A percentile compares a stretch with the other conserved stretches of the same genome.
Evolutionary conservation across 306 rosid genomes (phyloP).

Genomic region (Pyrus pyrifolia): DNA sequence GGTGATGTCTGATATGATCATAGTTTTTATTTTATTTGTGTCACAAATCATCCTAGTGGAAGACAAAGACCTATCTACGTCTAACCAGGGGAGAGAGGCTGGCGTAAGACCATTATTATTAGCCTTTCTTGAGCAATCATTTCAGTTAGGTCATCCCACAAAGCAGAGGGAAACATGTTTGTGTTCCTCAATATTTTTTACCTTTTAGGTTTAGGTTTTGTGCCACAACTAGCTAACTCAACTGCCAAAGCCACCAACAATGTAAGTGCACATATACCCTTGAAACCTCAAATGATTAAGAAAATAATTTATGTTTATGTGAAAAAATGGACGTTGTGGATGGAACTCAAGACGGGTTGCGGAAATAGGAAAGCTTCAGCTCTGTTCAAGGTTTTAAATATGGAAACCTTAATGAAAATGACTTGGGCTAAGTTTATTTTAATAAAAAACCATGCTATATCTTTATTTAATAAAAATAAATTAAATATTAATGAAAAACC

Average conservation of each 20-base stretch:
- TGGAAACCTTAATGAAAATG: too few relatives aligned
- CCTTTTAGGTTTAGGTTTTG: background rate
- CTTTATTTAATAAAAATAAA: too few relatives aligned
- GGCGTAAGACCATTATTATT: background rate
- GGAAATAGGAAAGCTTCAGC: too few relatives aligned
- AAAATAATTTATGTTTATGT: too few relatives aligned
- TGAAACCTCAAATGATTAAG: too few relatives aligned
- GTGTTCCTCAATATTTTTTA: background rate
- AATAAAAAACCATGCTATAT: too few relatives aligned
- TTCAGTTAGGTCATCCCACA: constrained; percentile 36
- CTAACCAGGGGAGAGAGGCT: background rate
- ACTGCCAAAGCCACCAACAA: background rate
- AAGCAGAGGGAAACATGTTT: constrained; percentile 6
- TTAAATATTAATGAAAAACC: too few relatives aligned
- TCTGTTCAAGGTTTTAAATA: too few relatives aligned
- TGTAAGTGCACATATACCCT: background rate
- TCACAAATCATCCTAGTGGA: background rate
- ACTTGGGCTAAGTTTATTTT: too few relatives aligned
- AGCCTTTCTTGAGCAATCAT: constrained; percentile 13
- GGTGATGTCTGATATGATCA: too few relatives aligned
- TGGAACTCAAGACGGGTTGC: too few relatives aligned
- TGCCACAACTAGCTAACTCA: background rate
- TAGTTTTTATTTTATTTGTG: background rate
- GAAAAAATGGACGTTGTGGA: too few relatives aligned
- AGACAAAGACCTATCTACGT: background rate